Evolutionary conservation across 2,329 filamentous ascomycete genomes (phyloP), one percentile per base, ranked within the genome.

Genomic region (Dactylonectria estremocensis): DNA sequence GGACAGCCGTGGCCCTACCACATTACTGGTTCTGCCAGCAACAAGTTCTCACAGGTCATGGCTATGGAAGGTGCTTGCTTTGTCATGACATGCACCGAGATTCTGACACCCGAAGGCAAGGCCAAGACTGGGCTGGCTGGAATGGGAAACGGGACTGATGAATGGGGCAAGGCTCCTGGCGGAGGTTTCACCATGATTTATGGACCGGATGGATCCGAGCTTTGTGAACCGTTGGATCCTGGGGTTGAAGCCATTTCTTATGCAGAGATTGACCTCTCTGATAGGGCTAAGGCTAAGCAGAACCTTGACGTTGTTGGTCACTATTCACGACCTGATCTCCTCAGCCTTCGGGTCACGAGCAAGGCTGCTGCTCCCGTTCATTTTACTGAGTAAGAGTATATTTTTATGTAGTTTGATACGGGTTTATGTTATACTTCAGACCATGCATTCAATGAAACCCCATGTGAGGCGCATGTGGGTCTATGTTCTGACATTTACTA

Each of bases 51-150:
- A 0, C 85, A 85, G 57, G 81, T 84, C 0, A 88, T 89, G 68
- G 87, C 88, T 0, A 84, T 90, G 20, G 89, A 91, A 69, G 83
- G 85, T 0, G 80, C 82, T 5, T 79, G 85, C 0, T 90, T 86
- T 60, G 88, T 90, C 3, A 76, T 86, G n/a, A 83, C 84, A 3
- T 86, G 85, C 75, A 85, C 83, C 18, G 84, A 74, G n/a, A 80
- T 89, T 0, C 77, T 87, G 55, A 82, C 80, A 0, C 69, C 84
- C 6, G 72, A 80, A 16, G 87, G 83, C 4, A 66, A 72, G 37
- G 57, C 68, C n/a, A 71, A 57, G 46, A 70, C 68, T 6, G 68
- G 52, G 57, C 65, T 72, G 59, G 76, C 87, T 73, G 72, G 77
- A 1, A 83, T 1, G 67, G 78, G 20, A 76, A 78, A 0, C 79